A percentile compares a stretch with the other conserved stretches of the same genome.
These are phyloP conservation scores for Aspergillus unguis DNA, from an alignment of 2,329 filamentous ascomycete genomes.

Conservation along the genomic window DNA sequence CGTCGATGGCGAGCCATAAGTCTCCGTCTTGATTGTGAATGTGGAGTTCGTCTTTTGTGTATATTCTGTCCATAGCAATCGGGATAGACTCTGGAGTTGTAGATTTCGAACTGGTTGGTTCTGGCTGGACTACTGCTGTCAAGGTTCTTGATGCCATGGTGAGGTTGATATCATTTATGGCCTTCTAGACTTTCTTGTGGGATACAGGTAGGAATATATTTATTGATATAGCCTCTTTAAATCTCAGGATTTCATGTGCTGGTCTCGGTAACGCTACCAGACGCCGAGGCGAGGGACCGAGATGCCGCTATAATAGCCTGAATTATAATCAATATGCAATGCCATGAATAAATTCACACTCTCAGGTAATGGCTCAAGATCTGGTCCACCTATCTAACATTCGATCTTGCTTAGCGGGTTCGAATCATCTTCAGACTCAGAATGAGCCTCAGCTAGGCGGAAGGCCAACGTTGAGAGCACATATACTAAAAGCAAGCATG, in stretches of 20 bases:
- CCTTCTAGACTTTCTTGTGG: neutral
- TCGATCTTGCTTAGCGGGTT: too few relatives aligned
- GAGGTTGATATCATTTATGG: neutral
- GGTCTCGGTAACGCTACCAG: neutral
- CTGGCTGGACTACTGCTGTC: neutral
- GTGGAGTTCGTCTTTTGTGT: conserved; percentile 1
- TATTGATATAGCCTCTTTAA: too few relatives aligned
- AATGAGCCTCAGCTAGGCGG: too few relatives aligned
- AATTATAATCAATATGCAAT: too few relatives aligned
- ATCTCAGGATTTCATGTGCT: neutral
- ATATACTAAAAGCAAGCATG: too few relatives aligned
- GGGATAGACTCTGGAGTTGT: neutral
- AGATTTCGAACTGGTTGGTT: neutral
- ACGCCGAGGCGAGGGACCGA: conserved; percentile 1
- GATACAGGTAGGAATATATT: neutral
- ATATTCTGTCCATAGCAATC: neutral
- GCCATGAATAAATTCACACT: too few relatives aligned
- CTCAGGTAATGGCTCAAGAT: too few relatives aligned
- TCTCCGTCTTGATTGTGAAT: conserved; percentile 17
- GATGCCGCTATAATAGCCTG: neutral
- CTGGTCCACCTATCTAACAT: too few relatives aligned
- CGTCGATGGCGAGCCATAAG: conserved; percentile 26
- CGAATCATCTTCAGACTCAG: too few relatives aligned
- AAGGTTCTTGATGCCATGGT: neutral
- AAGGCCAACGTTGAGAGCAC: too few relatives aligned